Evolutionary conservation across 2,329 filamentous ascomycete species (phyloP), one percentile per base, ranked within the genome.

Genomic region (Neodidymelliopsis sp.): DNA sequence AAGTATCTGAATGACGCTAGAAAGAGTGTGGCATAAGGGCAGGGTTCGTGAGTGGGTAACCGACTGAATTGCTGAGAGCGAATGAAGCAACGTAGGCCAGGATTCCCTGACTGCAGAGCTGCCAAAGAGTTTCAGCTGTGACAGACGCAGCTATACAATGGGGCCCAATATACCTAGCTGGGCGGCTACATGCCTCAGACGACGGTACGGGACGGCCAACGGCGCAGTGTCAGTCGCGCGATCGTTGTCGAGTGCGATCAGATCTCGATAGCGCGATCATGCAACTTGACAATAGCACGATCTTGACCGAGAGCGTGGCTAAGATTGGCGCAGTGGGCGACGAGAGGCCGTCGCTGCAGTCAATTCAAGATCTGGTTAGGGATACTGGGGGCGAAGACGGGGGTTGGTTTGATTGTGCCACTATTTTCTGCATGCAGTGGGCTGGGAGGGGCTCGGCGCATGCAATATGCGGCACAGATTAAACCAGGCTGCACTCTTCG

Each of bases 21-120:
- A 50, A 23, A 23, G 15, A 36, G 24, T 10, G 22, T 22, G 39
- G 38, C n/a, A 51, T 43, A 47, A 59, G 50, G 33, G 35, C 36
- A 48, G 34, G 39, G 44, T 44, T 50, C 52, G 42, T 45, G 34
- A 40, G 15, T 10, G 35, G 9, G 18, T 38, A 15, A 36, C 44
- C 39, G 52, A 57, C 37, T 40, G 48, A 36, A 41, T 42, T 19
- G 36, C 35, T 34, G 49, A 30, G 50, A 48, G 43, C 53, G 49
- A 53, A 49, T 50, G 27, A 47, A 53, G 24, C 36, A 43, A 42
- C 28, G 38, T 40, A 28, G 28, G 47, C 51, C 35, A 31, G 57
- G 51, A 49, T 55, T 31, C 42, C 48, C 51, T 50, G 49, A 45
- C 44, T 38, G 39, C 22, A 28, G 27, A 30, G n/a, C 22, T 33